phyloP scores from a whole-genome alignment of 2,329 filamentous ascomycete species.

The Teratosphaeria destructans region DNA sequence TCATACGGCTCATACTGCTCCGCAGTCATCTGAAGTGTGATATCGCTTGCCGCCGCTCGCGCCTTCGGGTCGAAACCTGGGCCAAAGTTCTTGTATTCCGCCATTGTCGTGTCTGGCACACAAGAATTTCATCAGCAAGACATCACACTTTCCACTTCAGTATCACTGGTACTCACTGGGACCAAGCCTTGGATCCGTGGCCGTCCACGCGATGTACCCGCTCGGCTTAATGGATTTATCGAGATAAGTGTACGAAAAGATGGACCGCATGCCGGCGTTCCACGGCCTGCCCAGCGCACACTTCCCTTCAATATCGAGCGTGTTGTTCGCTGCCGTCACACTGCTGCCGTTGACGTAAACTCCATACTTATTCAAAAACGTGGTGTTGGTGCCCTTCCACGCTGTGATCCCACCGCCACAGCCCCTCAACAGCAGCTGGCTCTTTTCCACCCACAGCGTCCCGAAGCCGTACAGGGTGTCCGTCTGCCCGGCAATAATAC shows the following conservation, averaged over 20 bases:
- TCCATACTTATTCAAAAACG: conserved; percentile 56
- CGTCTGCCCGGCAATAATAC: conserved; percentile 52
- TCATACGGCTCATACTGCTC: conserved; percentile 29
- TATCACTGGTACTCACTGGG: conserved; percentile 13
- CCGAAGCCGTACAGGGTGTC: conserved; percentile 52
- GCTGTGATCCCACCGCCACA: conserved; percentile 59
- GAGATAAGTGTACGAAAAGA: conserved; percentile 47
- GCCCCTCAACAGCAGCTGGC: conserved; percentile 44
- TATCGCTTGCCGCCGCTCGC: conserved; percentile 26
- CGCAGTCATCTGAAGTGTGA: conserved; percentile 39
- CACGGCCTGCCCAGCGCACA: conserved; percentile 54
- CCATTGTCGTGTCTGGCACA: conserved; percentile 41
- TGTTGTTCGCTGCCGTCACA: conserved; percentile 45
- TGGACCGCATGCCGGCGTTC: conserved; percentile 47
- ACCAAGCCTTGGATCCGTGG: conserved; percentile 30
- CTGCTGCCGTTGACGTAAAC: conserved; percentile 51
- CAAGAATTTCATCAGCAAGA: background rate
- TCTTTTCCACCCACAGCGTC: conserved; percentile 50
- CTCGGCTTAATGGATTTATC: conserved; percentile 43
- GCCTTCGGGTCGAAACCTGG: conserved; percentile 45
- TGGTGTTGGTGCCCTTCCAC: conserved; percentile 60
- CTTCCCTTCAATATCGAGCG: conserved; percentile 31
- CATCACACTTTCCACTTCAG: background rate
- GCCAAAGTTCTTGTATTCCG: conserved; percentile 43
- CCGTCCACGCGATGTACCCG: conserved; percentile 47